Conservation (phyloP, 164 flowering plant genomes). For the Magnolia kwangsiensis region DNA sequence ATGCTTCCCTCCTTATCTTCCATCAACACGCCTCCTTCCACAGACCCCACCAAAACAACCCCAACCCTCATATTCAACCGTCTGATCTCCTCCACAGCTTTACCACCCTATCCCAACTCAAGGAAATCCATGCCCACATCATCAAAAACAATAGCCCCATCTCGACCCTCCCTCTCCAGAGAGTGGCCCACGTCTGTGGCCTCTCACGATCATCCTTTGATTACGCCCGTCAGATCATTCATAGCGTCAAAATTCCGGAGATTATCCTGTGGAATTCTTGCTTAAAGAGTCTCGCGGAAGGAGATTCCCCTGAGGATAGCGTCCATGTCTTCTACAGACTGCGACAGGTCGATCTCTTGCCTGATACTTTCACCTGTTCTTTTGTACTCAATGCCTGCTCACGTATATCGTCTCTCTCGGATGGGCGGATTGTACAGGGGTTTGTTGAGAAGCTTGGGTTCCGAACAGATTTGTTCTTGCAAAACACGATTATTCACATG, state of each 20-base stretch:
- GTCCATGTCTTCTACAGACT: conserved; percentile 39
- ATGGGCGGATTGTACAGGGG: conserved; percentile 52
- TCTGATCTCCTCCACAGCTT: conserved; percentile 28
- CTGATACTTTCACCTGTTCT: conserved; percentile 57
- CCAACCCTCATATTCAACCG: background rate
- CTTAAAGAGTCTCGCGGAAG: conserved; percentile 44
- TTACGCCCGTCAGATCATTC: conserved; percentile 43
- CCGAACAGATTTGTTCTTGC: conserved; percentile 44
- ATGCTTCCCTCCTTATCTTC: background rate
- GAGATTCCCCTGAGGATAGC: conserved; percentile 43
- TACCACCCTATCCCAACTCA: conserved; percentile 51
- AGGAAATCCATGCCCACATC: conserved; percentile 53
- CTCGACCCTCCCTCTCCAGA: conserved; percentile 41
- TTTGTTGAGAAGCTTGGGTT: conserved; percentile 58
- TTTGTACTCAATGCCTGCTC: conserved; percentile 64
- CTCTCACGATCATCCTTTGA: conserved; percentile 32
- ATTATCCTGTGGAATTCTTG: conserved; percentile 49
- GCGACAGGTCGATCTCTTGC: conserved; percentile 27
- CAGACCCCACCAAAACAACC: background rate
- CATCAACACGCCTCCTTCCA: conserved; percentile 1
- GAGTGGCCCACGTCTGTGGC: conserved; percentile 45
- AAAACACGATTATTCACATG: conserved; percentile 49
- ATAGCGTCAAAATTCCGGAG: conserved; percentile 19
- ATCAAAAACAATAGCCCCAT: conserved; percentile 44
- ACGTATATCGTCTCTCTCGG: conserved; percentile 21